Conservation (phyloP, 177 flowering plant genomes). For the Vitis hybrid region DNA sequence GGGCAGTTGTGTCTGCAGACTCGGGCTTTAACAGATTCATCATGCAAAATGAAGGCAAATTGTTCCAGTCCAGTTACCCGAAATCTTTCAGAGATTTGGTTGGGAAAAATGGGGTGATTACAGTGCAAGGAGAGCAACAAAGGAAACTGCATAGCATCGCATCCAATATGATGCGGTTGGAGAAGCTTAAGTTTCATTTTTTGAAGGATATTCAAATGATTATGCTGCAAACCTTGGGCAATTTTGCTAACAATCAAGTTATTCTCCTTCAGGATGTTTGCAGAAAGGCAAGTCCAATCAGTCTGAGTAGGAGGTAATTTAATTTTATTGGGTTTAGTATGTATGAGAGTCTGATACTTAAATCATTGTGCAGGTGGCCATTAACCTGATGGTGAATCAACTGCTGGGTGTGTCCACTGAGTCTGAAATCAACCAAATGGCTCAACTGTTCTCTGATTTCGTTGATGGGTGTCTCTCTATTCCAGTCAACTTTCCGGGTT, state of each 20-base stretch:
- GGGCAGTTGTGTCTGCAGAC: slow-evolving; percentile 82
- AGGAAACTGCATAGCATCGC: slow-evolving; percentile 75
- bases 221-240: slow-evolving; percentile 44
- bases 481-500: slow-evolving; percentile 74
- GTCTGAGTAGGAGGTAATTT: not conserved
- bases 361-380: slow-evolving; percentile 49
- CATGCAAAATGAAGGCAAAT: slow-evolving; percentile 84
- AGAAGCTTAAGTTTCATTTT: slow-evolving; percentile 66
- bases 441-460: slow-evolving; percentile 70
- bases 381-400: slow-evolving; percentile 82
- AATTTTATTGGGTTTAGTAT: not conserved
- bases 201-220: slow-evolving; percentile 61
- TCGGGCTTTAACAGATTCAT: slow-evolving; percentile 67
- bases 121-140: slow-evolving; percentile 82
- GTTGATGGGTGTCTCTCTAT: slow-evolving; percentile 86
- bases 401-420: slow-evolving; percentile 69
- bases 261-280: slow-evolving; percentile 73
- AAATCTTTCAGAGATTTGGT: slow-evolving; percentile 84
- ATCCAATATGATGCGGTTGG: slow-evolving; percentile 72
- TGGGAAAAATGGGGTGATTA: slow-evolving; percentile 81
- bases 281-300: slow-evolving; percentile 52
- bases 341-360: too few relatives aligned
- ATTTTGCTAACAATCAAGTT: slow-evolving; percentile 40
- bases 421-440: slow-evolving; percentile 64
- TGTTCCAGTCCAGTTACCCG: slow-evolving; percentile 83